Percentiles rank a stretch among this genome's conserved stretches.
phyloP scores from a whole-genome alignment of 108 stramenopile species.

The Cyclotella baltica region DNA sequence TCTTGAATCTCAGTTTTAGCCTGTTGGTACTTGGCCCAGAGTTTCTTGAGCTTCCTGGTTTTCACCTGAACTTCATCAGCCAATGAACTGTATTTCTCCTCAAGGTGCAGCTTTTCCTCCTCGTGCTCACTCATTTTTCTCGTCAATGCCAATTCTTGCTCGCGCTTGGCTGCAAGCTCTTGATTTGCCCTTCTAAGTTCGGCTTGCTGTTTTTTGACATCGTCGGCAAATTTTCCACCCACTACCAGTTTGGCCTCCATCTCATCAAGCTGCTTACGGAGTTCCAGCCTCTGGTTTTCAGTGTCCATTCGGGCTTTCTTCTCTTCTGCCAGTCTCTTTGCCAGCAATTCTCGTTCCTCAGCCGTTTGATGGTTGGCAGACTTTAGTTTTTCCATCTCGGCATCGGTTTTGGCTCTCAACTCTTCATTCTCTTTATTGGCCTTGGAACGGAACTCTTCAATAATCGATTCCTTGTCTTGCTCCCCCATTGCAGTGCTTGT shows the following conservation, averaged over 20 bases:
- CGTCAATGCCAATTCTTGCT: conserved; percentile 69
- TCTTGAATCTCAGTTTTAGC: conserved; percentile 78
- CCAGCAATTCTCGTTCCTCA: conserved; percentile 75
- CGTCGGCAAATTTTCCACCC: conserved; percentile 88
- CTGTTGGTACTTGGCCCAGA: conserved; percentile 83
- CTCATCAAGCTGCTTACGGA: conserved; percentile 71
- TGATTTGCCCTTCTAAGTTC: conserved; percentile 80
- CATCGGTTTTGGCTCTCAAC: conserved; percentile 50
- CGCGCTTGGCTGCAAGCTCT: conserved; percentile 72
- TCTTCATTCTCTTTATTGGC: conserved; percentile 44
- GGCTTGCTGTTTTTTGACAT: conserved; percentile 88
- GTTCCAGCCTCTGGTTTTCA: conserved; percentile 66
- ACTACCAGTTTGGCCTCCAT: conserved; percentile 90
- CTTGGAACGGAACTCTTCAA: conserved; percentile 37
- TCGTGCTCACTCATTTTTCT: conserved; percentile 65
- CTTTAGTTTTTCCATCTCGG: conserved; percentile 43
- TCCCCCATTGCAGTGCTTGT: not conserved
- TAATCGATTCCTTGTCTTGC: conserved; percentile 12
- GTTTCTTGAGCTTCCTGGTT: conserved; percentile 86
- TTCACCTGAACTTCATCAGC: conserved; percentile 82
- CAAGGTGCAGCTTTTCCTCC: conserved; percentile 69
- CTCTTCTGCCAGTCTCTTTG: conserved; percentile 75
- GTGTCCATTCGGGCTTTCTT: conserved; percentile 64
- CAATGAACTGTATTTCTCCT: conserved; percentile 70
- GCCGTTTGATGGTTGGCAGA: conserved; percentile 64